phyloP scores from a whole-genome alignment of 2,329 filamentous ascomycete species.

The Neopestalotiopsis sp. region DNA sequence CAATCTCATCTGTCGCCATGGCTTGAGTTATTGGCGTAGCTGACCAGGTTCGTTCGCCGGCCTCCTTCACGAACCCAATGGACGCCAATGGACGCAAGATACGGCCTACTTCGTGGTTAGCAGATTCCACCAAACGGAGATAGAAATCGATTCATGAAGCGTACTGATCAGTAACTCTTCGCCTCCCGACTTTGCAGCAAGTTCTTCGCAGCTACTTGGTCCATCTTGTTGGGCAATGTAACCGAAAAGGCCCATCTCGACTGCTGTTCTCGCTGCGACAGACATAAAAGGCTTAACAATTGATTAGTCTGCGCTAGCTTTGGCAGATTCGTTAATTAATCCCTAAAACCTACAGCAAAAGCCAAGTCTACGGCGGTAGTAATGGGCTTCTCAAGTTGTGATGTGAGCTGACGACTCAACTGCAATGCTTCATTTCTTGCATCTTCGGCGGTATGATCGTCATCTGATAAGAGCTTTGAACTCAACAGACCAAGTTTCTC shows the following conservation, averaged over 20 bases:
- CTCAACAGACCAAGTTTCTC: neutral
- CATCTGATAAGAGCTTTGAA: neutral
- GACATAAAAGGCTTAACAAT: neutral
- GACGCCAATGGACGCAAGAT: conserved; percentile 30
- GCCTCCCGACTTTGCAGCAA: conserved; percentile 28
- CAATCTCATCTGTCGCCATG: conserved; percentile 33
- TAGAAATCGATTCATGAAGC: neutral
- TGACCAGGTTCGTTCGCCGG: conserved; percentile 29
- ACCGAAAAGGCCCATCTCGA: conserved; percentile 32
- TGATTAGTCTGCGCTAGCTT: neutral
- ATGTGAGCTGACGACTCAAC: neutral
- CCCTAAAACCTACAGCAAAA: neutral
- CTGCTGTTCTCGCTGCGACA: conserved; percentile 29
- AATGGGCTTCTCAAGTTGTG: neutral
- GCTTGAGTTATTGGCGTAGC: conserved; percentile 31
- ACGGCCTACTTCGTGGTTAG: conserved; percentile 8
- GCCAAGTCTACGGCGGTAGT: neutral
- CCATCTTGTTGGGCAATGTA: conserved; percentile 23
- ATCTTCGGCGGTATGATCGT: neutral
- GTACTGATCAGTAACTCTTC: conserved; percentile 35
- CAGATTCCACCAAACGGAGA: conserved; percentile 14
- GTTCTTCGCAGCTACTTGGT: conserved; percentile 26
- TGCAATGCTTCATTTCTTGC: neutral
- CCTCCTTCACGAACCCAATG: conserved; percentile 32
- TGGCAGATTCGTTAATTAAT: neutral